Conservation (phyloP, 2,329 filamentous ascomycete species). For the Penicillium sp. region DNA sequence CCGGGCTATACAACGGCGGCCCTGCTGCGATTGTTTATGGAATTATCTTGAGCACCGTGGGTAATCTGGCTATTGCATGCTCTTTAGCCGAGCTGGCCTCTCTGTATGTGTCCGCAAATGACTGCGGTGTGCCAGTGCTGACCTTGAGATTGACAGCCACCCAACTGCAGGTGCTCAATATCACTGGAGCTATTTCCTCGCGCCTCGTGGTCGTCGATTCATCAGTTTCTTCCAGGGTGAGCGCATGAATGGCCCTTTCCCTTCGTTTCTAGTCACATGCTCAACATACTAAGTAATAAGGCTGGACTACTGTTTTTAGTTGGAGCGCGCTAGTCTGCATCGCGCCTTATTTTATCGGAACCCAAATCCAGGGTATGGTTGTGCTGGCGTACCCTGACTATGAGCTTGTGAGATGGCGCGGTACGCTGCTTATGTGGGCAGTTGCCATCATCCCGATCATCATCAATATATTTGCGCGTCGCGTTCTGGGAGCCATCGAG, state of each 20-base stretch:
- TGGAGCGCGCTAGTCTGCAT: conserved; percentile 33
- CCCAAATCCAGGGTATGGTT: conserved; percentile 34
- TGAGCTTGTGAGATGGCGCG: conserved; percentile 28
- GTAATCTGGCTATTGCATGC: conserved; percentile 36
- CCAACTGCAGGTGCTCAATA: conserved; percentile 37
- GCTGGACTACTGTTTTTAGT: conserved; percentile 32
- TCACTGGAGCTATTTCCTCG: conserved; percentile 38
- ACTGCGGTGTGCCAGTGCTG: background rate
- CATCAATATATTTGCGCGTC: conserved; percentile 51
- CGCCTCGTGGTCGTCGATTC: conserved; percentile 23
- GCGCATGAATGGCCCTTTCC: too few species aligned
- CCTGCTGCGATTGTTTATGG: too few species aligned
- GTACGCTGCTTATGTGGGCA: conserved; percentile 51
- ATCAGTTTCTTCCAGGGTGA: conserved; percentile 28
- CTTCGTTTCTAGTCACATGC: conserved; percentile 8
- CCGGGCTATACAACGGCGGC: too few species aligned
- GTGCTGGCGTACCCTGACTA: conserved; percentile 26
- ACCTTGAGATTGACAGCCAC: conserved; percentile 3
- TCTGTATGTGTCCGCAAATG: conserved; percentile 24
- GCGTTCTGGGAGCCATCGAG: conserved; percentile 51
- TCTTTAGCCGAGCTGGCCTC: conserved; percentile 43
- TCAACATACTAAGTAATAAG: conserved; percentile 19
- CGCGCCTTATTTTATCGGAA: conserved; percentile 29
- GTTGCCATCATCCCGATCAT: conserved; percentile 47
- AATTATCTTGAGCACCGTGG: conserved; percentile 22